Conservation (phyloP, 2,329 filamentous ascomycete genomes). For the Trichoderma semiorbis region DNA sequence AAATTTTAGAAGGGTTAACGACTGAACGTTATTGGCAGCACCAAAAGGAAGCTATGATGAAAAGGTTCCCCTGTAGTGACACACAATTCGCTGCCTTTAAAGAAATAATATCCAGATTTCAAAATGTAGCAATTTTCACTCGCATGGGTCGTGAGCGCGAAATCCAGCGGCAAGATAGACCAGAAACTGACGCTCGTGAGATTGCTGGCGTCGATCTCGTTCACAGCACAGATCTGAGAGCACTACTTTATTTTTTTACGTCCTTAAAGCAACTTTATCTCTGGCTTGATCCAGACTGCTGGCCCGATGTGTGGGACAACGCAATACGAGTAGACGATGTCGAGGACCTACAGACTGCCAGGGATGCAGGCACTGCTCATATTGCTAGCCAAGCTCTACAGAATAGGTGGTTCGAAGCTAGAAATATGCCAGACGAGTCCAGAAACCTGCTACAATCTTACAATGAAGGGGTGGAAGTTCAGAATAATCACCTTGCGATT, state of each 20-base stretch:
- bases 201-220: not conserved
- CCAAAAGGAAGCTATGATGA: not conserved
- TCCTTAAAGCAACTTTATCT: not conserved
- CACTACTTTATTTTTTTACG: not conserved
- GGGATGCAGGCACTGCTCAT: not conserved
- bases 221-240: not conserved
- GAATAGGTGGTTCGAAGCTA: not conserved
- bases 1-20: not conserved
- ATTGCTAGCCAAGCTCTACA: not conserved
- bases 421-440: not conserved
- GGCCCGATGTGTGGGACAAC: not conserved
- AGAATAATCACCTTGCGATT: not conserved
- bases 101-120: not conserved
- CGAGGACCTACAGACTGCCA: not conserved
- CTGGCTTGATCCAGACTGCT: not conserved
- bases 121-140: not conserved
- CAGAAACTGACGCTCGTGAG: not conserved
- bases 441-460: not conserved
- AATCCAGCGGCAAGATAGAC: not conserved
- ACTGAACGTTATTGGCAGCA: not conserved
- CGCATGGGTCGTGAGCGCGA: not conserved
- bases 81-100: not conserved
- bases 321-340: not conserved
- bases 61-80: not conserved
- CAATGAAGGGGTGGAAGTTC: not conserved